A percentile compares a stretch with the other conserved stretches of the same genome.
Conservation (phyloP, 352 stramenopile genomes). For the Pythium aphanidermatum region DNA sequence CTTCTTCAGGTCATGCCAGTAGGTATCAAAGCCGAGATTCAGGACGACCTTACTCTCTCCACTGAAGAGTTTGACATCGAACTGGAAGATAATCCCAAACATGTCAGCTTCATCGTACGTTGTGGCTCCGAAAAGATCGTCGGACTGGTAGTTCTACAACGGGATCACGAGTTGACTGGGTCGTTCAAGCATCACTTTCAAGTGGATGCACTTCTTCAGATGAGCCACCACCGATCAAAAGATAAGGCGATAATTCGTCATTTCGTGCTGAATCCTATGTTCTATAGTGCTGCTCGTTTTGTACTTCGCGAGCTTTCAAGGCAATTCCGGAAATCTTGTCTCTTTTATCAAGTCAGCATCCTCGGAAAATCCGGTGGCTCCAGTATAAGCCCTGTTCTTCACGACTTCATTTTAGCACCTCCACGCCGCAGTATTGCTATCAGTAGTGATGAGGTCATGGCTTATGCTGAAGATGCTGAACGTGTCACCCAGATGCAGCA, state of each 20-base stretch:
- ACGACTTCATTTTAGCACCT: constrained; percentile 58
- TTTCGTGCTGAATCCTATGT: constrained; percentile 56
- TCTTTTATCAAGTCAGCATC: constrained; percentile 26
- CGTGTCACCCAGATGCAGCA: constrained; percentile 9
- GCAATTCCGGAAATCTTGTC: constrained; percentile 36
- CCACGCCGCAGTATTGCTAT: constrained; percentile 42
- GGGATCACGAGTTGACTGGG: constrained; percentile 20
- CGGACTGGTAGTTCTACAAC: constrained; percentile 19
- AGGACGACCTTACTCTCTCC: constrained; percentile 16
- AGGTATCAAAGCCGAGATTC: constrained; percentile 2
- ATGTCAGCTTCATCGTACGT: constrained; percentile 34
- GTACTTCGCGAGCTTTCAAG: constrained; percentile 54
- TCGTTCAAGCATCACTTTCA: constrained; percentile 32
- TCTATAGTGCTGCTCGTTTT: constrained; percentile 28
- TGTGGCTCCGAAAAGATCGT: constrained; percentile 16
- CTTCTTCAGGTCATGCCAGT: constrained; percentile 5
- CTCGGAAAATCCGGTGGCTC: too few relatives aligned
- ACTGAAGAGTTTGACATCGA: constrained; percentile 29
- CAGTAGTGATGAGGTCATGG: constrained; percentile 34
- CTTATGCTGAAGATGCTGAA: constrained; percentile 42
- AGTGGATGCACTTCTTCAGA: constrained; percentile 41
- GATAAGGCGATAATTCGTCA: constrained; percentile 40
- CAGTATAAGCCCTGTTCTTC: constrained; percentile 29
- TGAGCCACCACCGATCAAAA: constrained; percentile 41
- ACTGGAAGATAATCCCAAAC: constrained; percentile 42